Base-by-base conservation (phyloP, 1,139 yeast genomes). In the Kurtzmaniella quercitrusa region DNA sequence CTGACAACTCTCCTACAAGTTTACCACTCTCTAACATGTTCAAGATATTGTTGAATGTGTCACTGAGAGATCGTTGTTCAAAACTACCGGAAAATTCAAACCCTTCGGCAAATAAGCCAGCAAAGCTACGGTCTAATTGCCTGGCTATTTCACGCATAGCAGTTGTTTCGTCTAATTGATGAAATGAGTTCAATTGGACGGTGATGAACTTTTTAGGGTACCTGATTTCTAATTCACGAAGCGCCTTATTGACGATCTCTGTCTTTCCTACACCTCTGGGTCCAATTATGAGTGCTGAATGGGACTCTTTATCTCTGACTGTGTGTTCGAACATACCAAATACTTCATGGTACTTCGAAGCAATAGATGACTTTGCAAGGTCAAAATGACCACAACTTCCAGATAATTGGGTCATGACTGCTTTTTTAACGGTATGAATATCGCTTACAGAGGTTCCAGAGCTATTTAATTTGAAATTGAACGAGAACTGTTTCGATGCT, bases 121-220 rank as follows among this genome's bases (percentile, higher is more conserved):
- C 51, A 38, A 74, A 55, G 41, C 70, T 71, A 46, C 65, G 56
- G 51, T 87, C 95, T 42, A 93, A 65, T 60, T 91, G 98, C 38
- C 85, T 70, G 0, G 96, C 95, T 45, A 93, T 85, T 51, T 89
- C 94, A 43, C 93, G 74, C 10, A 93, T 75, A 0, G 98, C 98
- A 43, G 77, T 69, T 41, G 73, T 75, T 56, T 93, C 98, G 54
- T 85, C 93, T 2, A 77, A 60, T 56, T 88, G 96, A 2, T 84
- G 73, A 29, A 75, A 65, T 0, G 97, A 96, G 48, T 85, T 82
- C 37, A 93, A 65, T 29, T 75, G 62, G 10, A 93, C 78, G 0
- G 77, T 70, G 17, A 91, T 68, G 57, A 82, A 89, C 40, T 75
- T 75, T 19, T 71, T 69, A 0, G 52, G 54, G 51, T 70, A 70